Evolutionary conservation across 2,329 filamentous ascomycete species (phyloP).

Genomic region (Epichloe baconii): DNA sequence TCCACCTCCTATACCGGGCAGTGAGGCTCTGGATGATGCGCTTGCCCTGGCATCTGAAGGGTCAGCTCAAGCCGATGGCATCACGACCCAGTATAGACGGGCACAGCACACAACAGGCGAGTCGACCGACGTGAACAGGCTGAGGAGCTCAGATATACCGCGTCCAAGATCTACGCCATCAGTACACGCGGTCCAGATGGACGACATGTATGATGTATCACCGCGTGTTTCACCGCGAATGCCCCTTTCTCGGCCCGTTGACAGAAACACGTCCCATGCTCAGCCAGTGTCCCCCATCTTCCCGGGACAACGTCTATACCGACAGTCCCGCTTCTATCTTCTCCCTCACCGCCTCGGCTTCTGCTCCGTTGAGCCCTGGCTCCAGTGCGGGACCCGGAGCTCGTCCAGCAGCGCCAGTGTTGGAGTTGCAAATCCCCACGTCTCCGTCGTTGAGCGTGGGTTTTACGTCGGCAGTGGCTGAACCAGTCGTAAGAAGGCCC

Average conservation of each 20-base stretch:
- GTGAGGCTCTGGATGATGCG: not conserved
- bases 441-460: constrained; percentile 7
- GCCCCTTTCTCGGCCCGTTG: constrained; percentile 2
- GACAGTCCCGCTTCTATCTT: not conserved
- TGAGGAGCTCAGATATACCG: constrained; percentile 12
- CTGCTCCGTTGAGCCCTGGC: not conserved
- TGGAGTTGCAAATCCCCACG: constrained; percentile 18
- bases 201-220: constrained; percentile 34
- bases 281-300: constrained; percentile 7
- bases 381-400: not conserved
- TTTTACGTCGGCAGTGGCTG: constrained; percentile 6
- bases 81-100: constrained; percentile 7
- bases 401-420: constrained; percentile 3
- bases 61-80: constrained; percentile 3
- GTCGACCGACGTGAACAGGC: constrained; percentile 16
- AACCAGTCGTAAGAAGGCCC: constrained; percentile 14
- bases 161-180: constrained; percentile 22
- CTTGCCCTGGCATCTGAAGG: not conserved
- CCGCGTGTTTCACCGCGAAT: constrained; percentile 29
- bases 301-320: constrained; percentile 3
- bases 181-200: constrained; percentile 9
- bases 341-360: not conserved
- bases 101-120: constrained; percentile 23
- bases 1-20: constrained; percentile 11
- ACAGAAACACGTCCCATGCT: not conserved